A percentile compares a stretch with the other conserved stretches of the same genome.
phyloP scores from a whole-genome alignment of 805 yeast species.

The Danielia oregonensis region DNA sequence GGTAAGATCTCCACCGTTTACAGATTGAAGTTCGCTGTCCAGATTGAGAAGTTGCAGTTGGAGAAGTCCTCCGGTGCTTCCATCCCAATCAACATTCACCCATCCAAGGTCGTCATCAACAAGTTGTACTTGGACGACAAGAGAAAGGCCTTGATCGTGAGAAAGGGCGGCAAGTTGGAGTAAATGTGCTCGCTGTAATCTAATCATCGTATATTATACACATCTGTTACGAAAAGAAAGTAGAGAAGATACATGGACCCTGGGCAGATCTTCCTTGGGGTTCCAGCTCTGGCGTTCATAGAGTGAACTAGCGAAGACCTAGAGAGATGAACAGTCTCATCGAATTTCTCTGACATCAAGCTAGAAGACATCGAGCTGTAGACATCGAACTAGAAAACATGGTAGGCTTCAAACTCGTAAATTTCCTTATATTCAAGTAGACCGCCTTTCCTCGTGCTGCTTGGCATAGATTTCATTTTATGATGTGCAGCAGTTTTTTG shows the following conservation, averaged over 20 bases:
- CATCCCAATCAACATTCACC: conserved; percentile 95
- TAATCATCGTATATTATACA: conserved; percentile 21
- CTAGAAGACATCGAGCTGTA: no score
- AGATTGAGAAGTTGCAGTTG: conserved; percentile 94
- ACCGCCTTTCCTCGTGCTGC: no score
- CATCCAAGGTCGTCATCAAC: conserved; percentile 98
- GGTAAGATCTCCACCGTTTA: conserved; percentile 96
- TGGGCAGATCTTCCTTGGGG: neutral
- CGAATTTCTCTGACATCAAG: no score
- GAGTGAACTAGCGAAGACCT: no score
- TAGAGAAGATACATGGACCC: no score
- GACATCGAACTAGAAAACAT: no score
- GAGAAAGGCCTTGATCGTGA: conserved; percentile 95
- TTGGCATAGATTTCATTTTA: no score
- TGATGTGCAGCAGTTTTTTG: no score
- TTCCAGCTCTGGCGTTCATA: no score
- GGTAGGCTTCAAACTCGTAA: no score
- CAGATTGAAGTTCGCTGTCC: conserved; percentile 97
- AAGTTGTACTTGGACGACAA: conserved; percentile 97
- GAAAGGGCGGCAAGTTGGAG: conserved; percentile 98
- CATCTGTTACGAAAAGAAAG: conserved; percentile 5
- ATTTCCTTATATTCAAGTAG: no score
- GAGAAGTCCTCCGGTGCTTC: conserved; percentile 98
- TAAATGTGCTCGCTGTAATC: conserved; percentile 40
- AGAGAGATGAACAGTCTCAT: no score